Conservation (phyloP, 805 yeast genomes). For the Ascoidea rubescens region DNA sequence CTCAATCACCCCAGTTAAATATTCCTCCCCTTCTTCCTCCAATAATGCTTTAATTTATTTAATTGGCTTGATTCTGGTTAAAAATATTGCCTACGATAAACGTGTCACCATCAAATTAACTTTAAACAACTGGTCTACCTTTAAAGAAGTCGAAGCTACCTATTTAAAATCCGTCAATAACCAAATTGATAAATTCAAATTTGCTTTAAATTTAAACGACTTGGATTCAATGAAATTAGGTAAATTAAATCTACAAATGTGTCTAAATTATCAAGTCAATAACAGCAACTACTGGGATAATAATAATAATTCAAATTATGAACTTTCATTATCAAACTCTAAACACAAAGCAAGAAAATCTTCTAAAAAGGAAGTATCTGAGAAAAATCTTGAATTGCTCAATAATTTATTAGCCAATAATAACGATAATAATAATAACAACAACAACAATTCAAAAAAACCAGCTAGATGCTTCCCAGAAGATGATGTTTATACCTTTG, state of each 20-base stretch:
- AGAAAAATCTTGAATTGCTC: conserved; percentile 4
- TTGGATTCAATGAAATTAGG: conserved; percentile 7
- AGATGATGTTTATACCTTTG: conserved; percentile 1
- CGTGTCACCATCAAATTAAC: conserved; percentile 25
- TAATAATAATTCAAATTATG: conserved; percentile 9
- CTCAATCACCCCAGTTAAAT: background rate
- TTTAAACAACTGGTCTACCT: conserved; percentile 26
- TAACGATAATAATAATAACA: background rate
- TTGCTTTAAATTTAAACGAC: conserved; percentile 21
- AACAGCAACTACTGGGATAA: conserved; percentile 10
- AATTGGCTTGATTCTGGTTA: conserved; percentile 30
- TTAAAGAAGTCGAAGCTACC: conserved; percentile 25
- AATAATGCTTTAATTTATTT: conserved; percentile 12
- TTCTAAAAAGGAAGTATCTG: conserved; percentile 3
- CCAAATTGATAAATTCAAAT: conserved; percentile 15
- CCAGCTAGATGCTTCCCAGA: conserved; percentile 2
- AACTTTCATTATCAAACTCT: conserved; percentile 10
- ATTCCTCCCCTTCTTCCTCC: background rate
- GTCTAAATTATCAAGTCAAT: conserved; percentile 6
- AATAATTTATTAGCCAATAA: conserved; percentile 3
- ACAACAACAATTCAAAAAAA: background rate
- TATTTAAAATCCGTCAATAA: conserved; percentile 14
- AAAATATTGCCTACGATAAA: conserved; percentile 27
- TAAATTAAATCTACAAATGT: conserved; percentile 13
- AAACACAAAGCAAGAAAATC: background rate